Conservation (phyloP, 768 basidiomycete species). For the Boletus vermiculosoides region DNA sequence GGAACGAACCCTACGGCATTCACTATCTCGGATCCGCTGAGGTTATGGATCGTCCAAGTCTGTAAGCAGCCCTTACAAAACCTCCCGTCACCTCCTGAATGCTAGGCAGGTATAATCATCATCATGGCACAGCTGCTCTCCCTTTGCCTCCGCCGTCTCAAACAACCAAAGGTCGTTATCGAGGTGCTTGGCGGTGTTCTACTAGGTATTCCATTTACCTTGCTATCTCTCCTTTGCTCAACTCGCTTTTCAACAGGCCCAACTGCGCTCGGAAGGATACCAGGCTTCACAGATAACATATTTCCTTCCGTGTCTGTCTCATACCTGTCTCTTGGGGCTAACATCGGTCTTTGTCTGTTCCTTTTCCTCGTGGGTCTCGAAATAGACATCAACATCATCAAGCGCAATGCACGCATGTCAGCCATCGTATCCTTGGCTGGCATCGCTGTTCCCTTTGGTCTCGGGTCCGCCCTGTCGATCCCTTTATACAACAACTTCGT, state of each 20-base stretch:
- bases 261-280: constrained; percentile 75
- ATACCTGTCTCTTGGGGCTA: constrained; percentile 83
- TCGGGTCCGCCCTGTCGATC: constrained; percentile 73
- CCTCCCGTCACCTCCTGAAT: neutral
- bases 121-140: constrained; percentile 74
- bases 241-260: constrained; percentile 27
- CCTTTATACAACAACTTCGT: constrained; percentile 51
- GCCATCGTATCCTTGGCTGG: constrained; percentile 74
- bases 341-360: constrained; percentile 85
- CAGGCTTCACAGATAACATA: constrained; percentile 81
- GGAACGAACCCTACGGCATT: constrained; percentile 62
- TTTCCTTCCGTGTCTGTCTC: constrained; percentile 73
- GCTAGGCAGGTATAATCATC: constrained; percentile 70
- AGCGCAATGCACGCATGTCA: constrained; percentile 69
- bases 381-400: constrained; percentile 79
- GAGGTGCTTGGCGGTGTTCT: constrained; percentile 88
- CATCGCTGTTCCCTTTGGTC: constrained; percentile 83
- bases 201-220: constrained; percentile 58
- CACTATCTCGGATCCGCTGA: constrained; percentile 66
- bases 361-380: constrained; percentile 92
- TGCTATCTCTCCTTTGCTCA: neutral
- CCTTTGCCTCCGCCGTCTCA: constrained; percentile 65
- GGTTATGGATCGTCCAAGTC: constrained; percentile 77
- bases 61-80: constrained; percentile 41
- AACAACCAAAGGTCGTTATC: constrained; percentile 83